Base-by-base conservation (phyloP, 768 basidiomycete species). In the Strobilomyces confusus region DNA sequence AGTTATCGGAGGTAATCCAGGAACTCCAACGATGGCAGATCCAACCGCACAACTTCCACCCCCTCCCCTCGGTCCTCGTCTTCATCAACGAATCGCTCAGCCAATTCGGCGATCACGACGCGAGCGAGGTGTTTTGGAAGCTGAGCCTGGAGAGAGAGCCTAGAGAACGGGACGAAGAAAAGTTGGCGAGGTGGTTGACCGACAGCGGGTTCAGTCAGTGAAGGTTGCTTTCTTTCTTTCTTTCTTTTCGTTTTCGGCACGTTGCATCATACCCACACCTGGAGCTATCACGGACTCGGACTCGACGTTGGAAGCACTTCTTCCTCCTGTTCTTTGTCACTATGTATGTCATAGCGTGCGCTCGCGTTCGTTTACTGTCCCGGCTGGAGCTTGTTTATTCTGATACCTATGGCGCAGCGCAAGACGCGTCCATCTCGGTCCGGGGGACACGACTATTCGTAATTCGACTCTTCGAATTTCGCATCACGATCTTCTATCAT, bases 1-100 rank as follows among this genome's bases (percentile, higher is more conserved):
- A 79, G 50, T 67, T 77, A 9, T 79, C 82, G 6, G 81, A 81
- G 56, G 75, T 83, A 33, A 70, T 84, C 20, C 73, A 77, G 37
- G 81, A 82, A 63, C 80, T 84, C 49, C 76, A 81, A 57, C 75
- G 77, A 23, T 81, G 81, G 67, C 82, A 84, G 57, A 67, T 72
- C 12, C 75, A 75, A 38, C 77, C 77, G 0, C 83, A 82, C 68
- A 82, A 81, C 58, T 73, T 84, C n/a, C 70, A 72, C 9, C 68
- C 68, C 4, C 72, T 80, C 12, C 70, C 71, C 0, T 56, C 70
- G 1, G 73, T 84, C 9, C 71, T 75, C 25, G 69, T 68, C n/a
- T 80, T 72, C 56, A 59, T 83, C 51, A 60, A 75, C 29, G 68
- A 72, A 14, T 64, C 73, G 8, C 64, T 83, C 40, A 66, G 61